phyloP scores from a whole-genome alignment of 345 rosid genomes.

The Sonneratia caseolaris region DNA sequence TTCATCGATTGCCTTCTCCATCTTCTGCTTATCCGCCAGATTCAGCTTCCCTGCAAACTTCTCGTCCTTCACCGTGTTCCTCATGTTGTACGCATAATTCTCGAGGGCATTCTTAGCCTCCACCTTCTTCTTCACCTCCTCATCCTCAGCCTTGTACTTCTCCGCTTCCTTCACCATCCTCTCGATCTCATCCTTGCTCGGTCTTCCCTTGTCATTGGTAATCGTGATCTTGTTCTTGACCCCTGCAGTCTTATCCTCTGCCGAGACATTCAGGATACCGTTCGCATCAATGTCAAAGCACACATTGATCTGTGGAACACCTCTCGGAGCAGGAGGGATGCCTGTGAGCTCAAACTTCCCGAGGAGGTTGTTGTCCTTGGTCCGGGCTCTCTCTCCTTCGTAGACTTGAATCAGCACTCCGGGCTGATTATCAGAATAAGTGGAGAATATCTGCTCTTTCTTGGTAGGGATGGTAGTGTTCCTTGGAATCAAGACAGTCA shows the following conservation, averaged over 20 bases:
- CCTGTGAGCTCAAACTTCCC: no score
- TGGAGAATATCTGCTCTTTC: neutral
- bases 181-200: conserved; percentile 28
- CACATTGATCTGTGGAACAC: no score
- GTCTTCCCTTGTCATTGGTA: conserved; percentile 26
- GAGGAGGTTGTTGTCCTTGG: no score
- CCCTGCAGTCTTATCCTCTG: conserved; percentile 24
- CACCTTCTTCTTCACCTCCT: conserved; percentile 28
- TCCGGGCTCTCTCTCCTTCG: neutral
- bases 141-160: conserved; percentile 25
- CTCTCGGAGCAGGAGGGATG: no score
- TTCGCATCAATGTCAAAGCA: conserved; percentile 8
- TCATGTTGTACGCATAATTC: conserved; percentile 25
- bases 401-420: neutral
- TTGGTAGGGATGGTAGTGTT: no score
- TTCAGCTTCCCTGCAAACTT: conserved; percentile 18
- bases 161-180: conserved; percentile 30
- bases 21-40: conserved; percentile 19
- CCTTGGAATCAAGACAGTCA: neutral
- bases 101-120: conserved; percentile 22
- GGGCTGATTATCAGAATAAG: neutral
- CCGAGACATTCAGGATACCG: conserved; percentile 21
- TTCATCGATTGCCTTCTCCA: conserved; percentile 23
- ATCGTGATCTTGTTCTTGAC: conserved; percentile 26
- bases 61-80: conserved; percentile 20